These are phyloP conservation scores for Arctium minus DNA, from an alignment of 129 eudicot species.

Conservation along the genomic window DNA sequence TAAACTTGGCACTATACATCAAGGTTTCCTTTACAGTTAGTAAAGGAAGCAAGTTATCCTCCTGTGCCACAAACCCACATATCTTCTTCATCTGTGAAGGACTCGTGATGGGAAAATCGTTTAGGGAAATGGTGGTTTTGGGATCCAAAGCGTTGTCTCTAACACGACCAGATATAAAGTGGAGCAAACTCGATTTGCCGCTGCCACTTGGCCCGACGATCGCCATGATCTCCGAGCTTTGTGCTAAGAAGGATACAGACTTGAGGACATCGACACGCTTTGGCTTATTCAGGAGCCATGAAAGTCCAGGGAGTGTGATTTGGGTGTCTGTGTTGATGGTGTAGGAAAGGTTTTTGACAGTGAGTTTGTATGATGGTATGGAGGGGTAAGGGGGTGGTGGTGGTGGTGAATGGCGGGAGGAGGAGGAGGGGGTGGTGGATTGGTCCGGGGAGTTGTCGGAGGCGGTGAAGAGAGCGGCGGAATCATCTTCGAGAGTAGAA, in stretches of 20 bases:
- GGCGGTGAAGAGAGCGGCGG: constrained; percentile 66
- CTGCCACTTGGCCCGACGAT: constrained; percentile 99
- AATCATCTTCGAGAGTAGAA: constrained; percentile 44
- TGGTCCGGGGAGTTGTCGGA: constrained; percentile 50
- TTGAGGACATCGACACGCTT: constrained; percentile 59
- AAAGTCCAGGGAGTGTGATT: constrained; percentile 9
- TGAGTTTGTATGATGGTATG: constrained; percentile 46
- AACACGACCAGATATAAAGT: constrained; percentile 71
- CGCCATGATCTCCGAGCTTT: constrained; percentile 80
- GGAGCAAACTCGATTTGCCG: constrained; percentile 86
- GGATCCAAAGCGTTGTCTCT: constrained; percentile 52
- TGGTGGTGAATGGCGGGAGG: constrained; percentile 45
- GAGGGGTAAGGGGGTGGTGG: constrained; percentile 31
- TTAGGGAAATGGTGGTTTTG: constrained; percentile 51
- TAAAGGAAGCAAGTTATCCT: constrained; percentile 88
- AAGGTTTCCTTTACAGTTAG: constrained; percentile 89
- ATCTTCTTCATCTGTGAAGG: constrained; percentile 69
- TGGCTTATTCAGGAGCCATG: constrained; percentile 24
- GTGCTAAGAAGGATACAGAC: constrained; percentile 71
- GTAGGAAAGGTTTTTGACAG: constrained; percentile 69
- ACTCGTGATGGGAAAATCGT: constrained; percentile 47
- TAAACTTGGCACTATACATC: constrained; percentile 76
- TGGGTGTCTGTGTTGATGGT: constrained; percentile 32
- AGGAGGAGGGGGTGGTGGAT: constrained; percentile 69
- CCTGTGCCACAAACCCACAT: constrained; percentile 97